Conservation (phyloP, 2,329 filamentous ascomycete species). For the Calonectria pseudoreteaudii region DNA sequence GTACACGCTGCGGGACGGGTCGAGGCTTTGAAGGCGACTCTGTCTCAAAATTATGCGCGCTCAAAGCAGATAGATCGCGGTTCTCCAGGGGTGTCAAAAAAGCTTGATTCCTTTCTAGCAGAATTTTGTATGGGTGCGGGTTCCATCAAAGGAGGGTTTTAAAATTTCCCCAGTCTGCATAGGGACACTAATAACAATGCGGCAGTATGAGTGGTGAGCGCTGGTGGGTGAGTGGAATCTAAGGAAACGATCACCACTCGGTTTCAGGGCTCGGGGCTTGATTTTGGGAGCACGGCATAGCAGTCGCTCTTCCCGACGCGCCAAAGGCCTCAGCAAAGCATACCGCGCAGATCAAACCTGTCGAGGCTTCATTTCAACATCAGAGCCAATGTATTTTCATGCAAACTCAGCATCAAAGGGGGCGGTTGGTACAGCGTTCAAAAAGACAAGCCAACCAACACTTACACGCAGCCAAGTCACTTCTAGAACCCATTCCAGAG, state of each 20-base stretch:
- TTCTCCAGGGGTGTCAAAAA: neutral
- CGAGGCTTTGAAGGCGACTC: neutral
- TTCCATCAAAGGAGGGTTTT: constrained; percentile 9
- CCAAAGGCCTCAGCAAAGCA: neutral
- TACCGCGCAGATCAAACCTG: neutral
- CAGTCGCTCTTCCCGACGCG: neutral
- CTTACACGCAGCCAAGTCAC: neutral
- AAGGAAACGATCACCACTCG: constrained; percentile 11
- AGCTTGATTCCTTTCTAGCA: neutral
- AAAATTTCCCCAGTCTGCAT: constrained; percentile 23
- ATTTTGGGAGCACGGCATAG: neutral
- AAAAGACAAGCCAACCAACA: neutral
- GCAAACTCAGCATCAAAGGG: neutral
- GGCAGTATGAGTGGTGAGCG: constrained; percentile 13
- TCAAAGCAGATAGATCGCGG: neutral
- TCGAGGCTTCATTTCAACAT: neutral
- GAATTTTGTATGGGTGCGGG: constrained; percentile 3
- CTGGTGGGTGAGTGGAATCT: constrained; percentile 7
- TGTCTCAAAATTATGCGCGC: neutral
- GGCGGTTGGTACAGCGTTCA: neutral
- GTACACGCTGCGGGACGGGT: neutral
- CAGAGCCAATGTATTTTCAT: neutral
- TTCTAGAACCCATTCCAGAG: neutral
- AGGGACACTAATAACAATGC: constrained; percentile 13
- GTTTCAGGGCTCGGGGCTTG: constrained; percentile 10